Percentiles rank a stretch among this genome's conserved stretches.
Evolutionary conservation across 441 rosid species (phyloP).

Genomic region (Gossypium lobatum): DNA sequence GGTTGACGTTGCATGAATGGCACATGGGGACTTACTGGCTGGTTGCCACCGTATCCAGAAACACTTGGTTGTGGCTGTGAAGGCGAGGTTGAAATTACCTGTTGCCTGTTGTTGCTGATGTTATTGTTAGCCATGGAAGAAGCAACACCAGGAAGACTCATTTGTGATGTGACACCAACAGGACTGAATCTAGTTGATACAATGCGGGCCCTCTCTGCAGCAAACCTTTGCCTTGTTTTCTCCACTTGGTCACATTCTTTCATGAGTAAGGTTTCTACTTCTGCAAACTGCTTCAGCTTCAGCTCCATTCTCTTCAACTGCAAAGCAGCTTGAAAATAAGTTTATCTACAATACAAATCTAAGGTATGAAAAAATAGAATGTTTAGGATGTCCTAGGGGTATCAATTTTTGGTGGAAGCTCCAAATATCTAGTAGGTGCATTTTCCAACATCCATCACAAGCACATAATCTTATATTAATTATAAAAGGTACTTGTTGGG

Average conservation of each 20-base stretch:
- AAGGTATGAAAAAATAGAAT: neutral
- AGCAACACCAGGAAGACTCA: slow-evolving; percentile 41
- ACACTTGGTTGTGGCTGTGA: slow-evolving; percentile 61
- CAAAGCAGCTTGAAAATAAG: neutral
- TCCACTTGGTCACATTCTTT: slow-evolving; percentile 96
- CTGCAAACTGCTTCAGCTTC: slow-evolving; percentile 94
- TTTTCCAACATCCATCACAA: neutral
- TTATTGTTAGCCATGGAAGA: slow-evolving; percentile 52
- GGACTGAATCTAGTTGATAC: slow-evolving; percentile 54
- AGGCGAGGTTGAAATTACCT: slow-evolving; percentile 44
- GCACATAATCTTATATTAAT: neutral
- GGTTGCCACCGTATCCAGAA: slow-evolving; percentile 50
- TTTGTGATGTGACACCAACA: slow-evolving; percentile 44
- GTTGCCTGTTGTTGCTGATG: slow-evolving; percentile 40
- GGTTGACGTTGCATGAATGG: slow-evolving; percentile 65
- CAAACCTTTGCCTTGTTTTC: slow-evolving; percentile 77
- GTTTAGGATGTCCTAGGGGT: neutral
- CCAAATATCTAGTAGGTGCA: neutral
- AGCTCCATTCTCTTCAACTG: slow-evolving; percentile 94
- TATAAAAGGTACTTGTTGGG: neutral
- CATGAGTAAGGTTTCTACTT: slow-evolving; percentile 82
- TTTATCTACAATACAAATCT: neutral
- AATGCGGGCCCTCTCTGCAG: slow-evolving; percentile 67
- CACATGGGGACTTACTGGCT: slow-evolving; percentile 60
- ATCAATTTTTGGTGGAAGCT: neutral